Base-by-base conservation (phyloP, 2,329 filamentous ascomycete genomes). In the Aspergillus sp. region DNA sequence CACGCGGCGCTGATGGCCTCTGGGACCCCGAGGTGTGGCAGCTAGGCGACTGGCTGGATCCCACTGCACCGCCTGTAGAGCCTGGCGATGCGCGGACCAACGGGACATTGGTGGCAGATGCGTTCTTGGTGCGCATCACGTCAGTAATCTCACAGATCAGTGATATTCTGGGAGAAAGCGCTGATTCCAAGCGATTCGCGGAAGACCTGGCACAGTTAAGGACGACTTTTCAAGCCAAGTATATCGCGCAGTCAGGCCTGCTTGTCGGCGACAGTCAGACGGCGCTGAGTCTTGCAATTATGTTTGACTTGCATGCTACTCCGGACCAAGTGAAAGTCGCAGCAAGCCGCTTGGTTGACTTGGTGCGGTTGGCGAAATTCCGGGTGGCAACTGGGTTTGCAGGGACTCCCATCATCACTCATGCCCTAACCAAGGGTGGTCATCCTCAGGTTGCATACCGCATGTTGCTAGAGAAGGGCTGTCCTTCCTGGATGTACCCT, bases 1-100 rank as follows among this genome's bases (percentile, higher is more conserved):
- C 57, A 1, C 70, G 72, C 3, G 70, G 70, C 32, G 38, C 62
- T 9, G 64, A 71, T 39, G 68, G 70, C 0, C 66, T 77, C 0
- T 78, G 75, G 74, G 62, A 74, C 53, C 58, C 63, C 2, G 61
- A 63, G 1, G 59, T 66, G 5, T 74, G 68, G 62, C 73, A 78
- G 57, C 66, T 74, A 5, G 74, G 69, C 3, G 76, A 78, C 63
- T 78, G 75, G 75, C 66, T 78, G 0, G 76, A 78, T 58, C 76
- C 75, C 1, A 63, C 63, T 5, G 72, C 76, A 4, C 75, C 74
- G 3, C 62, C 70, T 2, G 66, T 70, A 3, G 65, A 71, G 12
- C 70, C 74, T 5, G 72, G 71, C 0, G 61, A 69, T 44, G 66
- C 66, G 11, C 65, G 65, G 4, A 74, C 74, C 15, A 63, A 73